Evolutionary conservation across 306 rosid species (phyloP), one percentile per base, ranked within the genome.

Genomic region (Vigna trinervia): DNA sequence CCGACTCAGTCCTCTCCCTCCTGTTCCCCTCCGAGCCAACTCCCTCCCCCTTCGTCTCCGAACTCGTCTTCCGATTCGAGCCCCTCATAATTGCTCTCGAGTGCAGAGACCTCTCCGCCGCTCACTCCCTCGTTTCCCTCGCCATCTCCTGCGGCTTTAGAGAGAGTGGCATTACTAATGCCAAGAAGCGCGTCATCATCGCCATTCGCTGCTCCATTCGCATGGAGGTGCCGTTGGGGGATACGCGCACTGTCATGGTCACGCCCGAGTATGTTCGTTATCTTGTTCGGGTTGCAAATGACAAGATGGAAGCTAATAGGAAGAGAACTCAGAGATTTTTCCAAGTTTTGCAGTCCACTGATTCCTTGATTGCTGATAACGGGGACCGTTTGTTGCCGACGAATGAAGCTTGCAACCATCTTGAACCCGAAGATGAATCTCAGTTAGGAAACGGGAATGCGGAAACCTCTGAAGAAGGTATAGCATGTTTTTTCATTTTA

Each of bases 181-280:
- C 88, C 26, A 81, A 74, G 53, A 90, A 92, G 88, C 95, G 97
- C 5, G 86, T 95, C 36, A 95, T 95, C 32, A 87, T 95, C 4
- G 97, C 98, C 0, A 90, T 95, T 58, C 95, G 98, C 23, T 95
- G 98, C 68, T 95, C 97, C 2, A 90, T 95, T 4, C 86, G 97
- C 4, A 26, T 95, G 80, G 98, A 95, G 83, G 90, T 89, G 12
- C 98, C 97, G 5, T 51, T 95, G 67, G 98, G 97, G 41, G 89
- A 82, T 43, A 77, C 88, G 2, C 73, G 47, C 8, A 83, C 81
- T 54, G 8, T 95, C 54, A 74, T 89, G 92, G 97, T 95, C 19
- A 66, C 91, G 4, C 89, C 89, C 11, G 91, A 88, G 79, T 92
- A 92, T 65, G 87, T 95, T 7, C 60, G 90, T 30, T 92, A 80